These are phyloP conservation scores for Solanum verrucosum DNA, from an alignment of 257 asterid species.

Conservation along the genomic window DNA sequence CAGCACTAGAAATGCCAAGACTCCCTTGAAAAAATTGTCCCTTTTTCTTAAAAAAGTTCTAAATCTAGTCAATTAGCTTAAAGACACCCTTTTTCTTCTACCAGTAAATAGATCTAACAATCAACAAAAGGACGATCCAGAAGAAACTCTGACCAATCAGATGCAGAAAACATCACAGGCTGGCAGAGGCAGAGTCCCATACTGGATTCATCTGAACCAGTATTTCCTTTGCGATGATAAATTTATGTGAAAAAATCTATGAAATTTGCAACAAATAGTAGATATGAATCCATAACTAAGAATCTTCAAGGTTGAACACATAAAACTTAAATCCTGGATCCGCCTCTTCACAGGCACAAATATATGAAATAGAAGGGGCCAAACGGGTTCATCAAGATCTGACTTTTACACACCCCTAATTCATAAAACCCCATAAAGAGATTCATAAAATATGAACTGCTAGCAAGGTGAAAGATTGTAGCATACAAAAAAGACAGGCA, in stretches of 20 bases:
- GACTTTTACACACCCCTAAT: neutral
- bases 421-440: neutral
- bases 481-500: too few species aligned
- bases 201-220: neutral
- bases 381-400: neutral
- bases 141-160: neutral
- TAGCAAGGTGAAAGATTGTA: neutral
- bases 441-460: neutral
- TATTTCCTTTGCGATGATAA: neutral
- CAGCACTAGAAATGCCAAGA: neutral
- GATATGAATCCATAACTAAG: neutral
- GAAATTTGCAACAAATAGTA: neutral
- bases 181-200: neutral
- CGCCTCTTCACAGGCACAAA: neutral
- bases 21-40: neutral
- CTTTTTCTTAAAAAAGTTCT: neutral
- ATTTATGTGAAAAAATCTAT: neutral
- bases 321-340: neutral
- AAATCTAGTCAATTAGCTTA: neutral
- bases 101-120: neutral
- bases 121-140: neutral
- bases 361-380: neutral
- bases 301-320: neutral
- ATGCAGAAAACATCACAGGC: neutral
- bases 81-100: neutral